Evolutionary conservation across 768 basidiomycete species (phyloP), one percentile per base, ranked within the genome.

Genomic region (Pisolithus sp.): DNA sequence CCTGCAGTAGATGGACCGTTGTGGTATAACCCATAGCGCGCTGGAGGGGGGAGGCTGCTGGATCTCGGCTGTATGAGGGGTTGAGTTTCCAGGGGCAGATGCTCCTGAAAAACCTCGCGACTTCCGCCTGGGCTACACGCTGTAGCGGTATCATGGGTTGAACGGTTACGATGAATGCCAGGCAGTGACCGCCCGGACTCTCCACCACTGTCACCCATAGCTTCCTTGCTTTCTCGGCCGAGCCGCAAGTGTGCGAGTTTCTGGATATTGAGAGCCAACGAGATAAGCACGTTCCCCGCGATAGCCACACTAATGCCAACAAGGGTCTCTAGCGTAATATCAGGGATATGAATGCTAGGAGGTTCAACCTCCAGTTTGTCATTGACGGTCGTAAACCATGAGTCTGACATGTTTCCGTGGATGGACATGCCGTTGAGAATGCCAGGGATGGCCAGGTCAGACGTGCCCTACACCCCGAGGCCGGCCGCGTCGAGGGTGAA

Each of bases 231-330:
- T 51, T 63, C 65, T 26, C 62, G 70, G 57, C 82, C 81, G 30
- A 88, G 73, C 26, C 85, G 77, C 57, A 78, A 76, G 71, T 95
- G 93, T 2, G 92, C 92, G 17, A 95, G 78, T 65, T 96, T 97
- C 69, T 98, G 94, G 31, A 89, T 72, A 69, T 96, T 96, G 56
- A 98, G 77, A 15, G 92, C 94, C 21, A 94, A 77, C 9, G 88
- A 89, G 55, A 97, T 93, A 55, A 96, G 78, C 10, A 93, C 69
- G 62, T 95, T 95, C 30, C 93, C 93, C 7, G 77, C 73, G 50
- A 95, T 79, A 4, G 93, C 86, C 34, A 93, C 82, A 5, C 77
- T 75, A 34, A 97, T 94, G 15, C 94, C 94, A 50, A 90, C 82
- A 60, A 78, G 66, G 5, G 82, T 78, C 48, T 76, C 70, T 13